Evolutionary conservation across 805 yeast species (phyloP).

Genomic region (Sugiyamaella mastotermitis): DNA sequence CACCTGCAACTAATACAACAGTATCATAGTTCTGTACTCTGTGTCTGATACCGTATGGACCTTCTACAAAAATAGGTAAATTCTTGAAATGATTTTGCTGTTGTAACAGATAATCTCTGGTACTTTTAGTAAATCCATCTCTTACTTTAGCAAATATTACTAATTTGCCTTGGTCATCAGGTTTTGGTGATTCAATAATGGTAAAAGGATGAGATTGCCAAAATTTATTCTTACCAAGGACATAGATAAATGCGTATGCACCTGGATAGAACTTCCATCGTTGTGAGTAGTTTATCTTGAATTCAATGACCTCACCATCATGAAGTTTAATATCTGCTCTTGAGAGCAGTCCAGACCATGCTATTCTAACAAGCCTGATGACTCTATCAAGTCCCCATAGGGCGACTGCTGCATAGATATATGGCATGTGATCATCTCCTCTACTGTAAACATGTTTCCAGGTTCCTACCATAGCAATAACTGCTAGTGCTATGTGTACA

Average conservation of each 20-base stretch:
- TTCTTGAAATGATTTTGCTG: conserved; percentile 35
- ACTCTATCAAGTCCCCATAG: conserved; percentile 68
- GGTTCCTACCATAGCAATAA: conserved; percentile 44
- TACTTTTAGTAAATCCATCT: conserved; percentile 17
- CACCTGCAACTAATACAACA: conserved; percentile 63
- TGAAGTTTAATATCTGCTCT: conserved; percentile 17
- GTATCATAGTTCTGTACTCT: conserved; percentile 48
- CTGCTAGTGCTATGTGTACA: conserved; percentile 51
- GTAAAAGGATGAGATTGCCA: conserved; percentile 80
- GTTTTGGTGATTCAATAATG: conserved; percentile 14
- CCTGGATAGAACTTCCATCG: conserved; percentile 52
- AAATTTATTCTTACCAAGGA: conserved; percentile 45
- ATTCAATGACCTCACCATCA: conserved; percentile 15
- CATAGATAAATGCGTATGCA: conserved; percentile 50
- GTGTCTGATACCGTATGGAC: conserved; percentile 61
- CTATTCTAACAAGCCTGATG: conserved; percentile 47
- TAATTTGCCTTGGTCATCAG: conserved; percentile 10
- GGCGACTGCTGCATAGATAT: conserved; percentile 48
- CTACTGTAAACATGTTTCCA: conserved; percentile 52
- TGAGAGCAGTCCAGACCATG: conserved; percentile 33
- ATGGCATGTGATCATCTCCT: conserved; percentile 17
- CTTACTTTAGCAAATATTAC: conserved; percentile 12
- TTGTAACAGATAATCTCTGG: conserved; percentile 62
- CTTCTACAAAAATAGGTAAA: conserved; percentile 43
- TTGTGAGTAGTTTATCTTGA: conserved; percentile 34